Conservation (phyloP, 768 basidiomycete genomes). For the Mycena filopes region DNA sequence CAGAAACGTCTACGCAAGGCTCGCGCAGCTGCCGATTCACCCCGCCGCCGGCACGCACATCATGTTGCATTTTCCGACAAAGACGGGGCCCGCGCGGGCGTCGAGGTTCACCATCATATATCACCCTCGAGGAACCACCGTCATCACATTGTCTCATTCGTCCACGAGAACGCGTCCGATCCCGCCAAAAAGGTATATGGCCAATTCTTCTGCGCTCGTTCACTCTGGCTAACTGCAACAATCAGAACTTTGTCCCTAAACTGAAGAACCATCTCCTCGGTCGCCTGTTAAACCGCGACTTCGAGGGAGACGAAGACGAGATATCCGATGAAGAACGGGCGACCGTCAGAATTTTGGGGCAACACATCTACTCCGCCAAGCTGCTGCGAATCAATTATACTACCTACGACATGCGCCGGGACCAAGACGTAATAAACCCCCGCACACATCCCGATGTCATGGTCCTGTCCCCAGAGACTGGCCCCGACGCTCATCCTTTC, state of each 20-base stretch:
- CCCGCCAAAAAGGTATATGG: neutral
- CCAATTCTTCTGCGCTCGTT: neutral
- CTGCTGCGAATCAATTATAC: slow-evolving; percentile 48
- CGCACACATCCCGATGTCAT: slow-evolving; percentile 41
- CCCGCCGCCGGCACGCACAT: neutral
- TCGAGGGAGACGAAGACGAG: slow-evolving; percentile 34
- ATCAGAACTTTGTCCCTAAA: slow-evolving; percentile 33
- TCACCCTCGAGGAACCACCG: neutral
- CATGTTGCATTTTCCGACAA: neutral
- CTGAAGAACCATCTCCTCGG: slow-evolving; percentile 40
- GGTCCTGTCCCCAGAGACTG: slow-evolving; percentile 26
- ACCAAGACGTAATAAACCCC: slow-evolving; percentile 48
- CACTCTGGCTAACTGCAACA: neutral
- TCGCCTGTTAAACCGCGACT: slow-evolving; percentile 29
- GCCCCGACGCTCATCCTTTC: neutral
- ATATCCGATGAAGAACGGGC: slow-evolving; percentile 9
- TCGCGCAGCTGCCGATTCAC: slow-evolving; percentile 1
- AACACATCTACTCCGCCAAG: slow-evolving; percentile 38
- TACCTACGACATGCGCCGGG: slow-evolving; percentile 47
- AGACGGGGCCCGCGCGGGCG: neutral
- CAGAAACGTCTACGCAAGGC: slow-evolving; percentile 29
- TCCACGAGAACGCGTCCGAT: neutral
- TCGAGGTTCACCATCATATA: slow-evolving; percentile 22
- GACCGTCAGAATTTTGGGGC: slow-evolving; percentile 16
- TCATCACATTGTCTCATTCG: neutral